Conservation (phyloP, 768 basidiomycete genomes). For the Tricholoma hemisulphureum region DNA sequence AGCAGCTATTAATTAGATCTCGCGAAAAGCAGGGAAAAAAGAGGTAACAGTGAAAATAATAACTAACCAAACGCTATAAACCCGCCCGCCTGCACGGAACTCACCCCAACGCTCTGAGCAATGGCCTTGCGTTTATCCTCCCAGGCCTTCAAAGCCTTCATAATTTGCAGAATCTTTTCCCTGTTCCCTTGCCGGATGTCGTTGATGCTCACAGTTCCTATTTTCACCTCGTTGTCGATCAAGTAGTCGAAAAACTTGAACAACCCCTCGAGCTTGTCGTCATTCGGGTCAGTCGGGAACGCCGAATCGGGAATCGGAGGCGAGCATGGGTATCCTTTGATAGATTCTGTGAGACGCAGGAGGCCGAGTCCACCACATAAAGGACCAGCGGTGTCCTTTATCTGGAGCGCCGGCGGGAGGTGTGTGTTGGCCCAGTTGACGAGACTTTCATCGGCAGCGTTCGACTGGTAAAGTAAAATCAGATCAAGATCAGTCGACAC, state of each 20-base stretch:
- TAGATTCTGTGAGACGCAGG: constrained; percentile 81
- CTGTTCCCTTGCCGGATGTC: constrained; percentile 82
- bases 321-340: constrained; percentile 61
- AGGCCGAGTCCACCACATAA: constrained; percentile 73
- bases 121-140: constrained; percentile 70
- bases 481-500: constrained; percentile 7
- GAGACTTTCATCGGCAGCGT: constrained; percentile 45
- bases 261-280: constrained; percentile 84
- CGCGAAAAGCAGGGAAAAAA: not conserved
- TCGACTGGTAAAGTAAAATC: constrained; percentile 1
- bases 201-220: constrained; percentile 91
- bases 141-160: constrained; percentile 76
- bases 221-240: constrained; percentile 87
- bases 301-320: constrained; percentile 77
- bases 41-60: not conserved
- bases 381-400: constrained; percentile 44
- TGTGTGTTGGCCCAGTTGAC: constrained; percentile 89
- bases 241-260: constrained; percentile 91
- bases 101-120: constrained; percentile 48
- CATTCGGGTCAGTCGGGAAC: constrained; percentile 64
- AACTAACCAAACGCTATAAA: constrained; percentile 31
- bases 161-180: constrained; percentile 76
- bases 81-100: constrained; percentile 33
- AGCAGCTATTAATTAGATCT: not conserved
- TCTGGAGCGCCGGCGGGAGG: constrained; percentile 62